Evolutionary conservation across 805 yeast species (phyloP).

Genomic region (Ogataea angusta): DNA sequence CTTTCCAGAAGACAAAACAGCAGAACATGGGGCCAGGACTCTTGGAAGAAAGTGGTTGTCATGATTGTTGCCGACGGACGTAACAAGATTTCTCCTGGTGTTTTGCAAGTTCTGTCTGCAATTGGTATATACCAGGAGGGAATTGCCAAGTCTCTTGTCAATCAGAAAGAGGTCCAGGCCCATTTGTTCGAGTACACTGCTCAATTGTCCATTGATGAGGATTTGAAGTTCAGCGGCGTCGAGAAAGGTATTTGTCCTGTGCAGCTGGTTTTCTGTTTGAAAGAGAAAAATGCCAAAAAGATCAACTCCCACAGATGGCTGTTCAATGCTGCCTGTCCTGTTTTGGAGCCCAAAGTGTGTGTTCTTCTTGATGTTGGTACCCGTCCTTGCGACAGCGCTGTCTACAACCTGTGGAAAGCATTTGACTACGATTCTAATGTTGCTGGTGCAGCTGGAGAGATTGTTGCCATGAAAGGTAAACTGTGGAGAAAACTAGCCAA

Average conservation of each 20-base stretch:
- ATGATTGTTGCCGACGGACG: slow-evolving; percentile 93
- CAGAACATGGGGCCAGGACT: slow-evolving; percentile 90
- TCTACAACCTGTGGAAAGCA: slow-evolving; percentile 95
- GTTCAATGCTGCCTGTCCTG: slow-evolving; percentile 91
- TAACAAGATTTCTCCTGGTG: slow-evolving; percentile 78
- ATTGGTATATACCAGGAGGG: slow-evolving; percentile 98
- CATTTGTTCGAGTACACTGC: slow-evolving; percentile 96
- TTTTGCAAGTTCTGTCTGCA: slow-evolving; percentile 84
- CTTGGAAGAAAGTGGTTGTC: slow-evolving; percentile 96
- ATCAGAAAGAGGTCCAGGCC: slow-evolving; percentile 86
- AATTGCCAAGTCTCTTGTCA: slow-evolving; percentile 91
- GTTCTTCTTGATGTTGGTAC: slow-evolving; percentile 96
- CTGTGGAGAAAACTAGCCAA: slow-evolving; percentile 77
- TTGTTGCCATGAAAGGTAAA: slow-evolving; percentile 91
- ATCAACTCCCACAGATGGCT: slow-evolving; percentile 98
- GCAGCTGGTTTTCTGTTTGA: slow-evolving; percentile 86
- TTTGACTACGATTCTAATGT: slow-evolving; percentile 95
- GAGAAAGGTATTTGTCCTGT: slow-evolving; percentile 92
- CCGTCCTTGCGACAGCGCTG: slow-evolving; percentile 80
- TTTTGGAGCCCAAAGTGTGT: slow-evolving; percentile 86
- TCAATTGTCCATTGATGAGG: slow-evolving; percentile 87
- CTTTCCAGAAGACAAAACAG: slow-evolving; percentile 78
- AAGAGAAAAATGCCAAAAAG: slow-evolving; percentile 88
- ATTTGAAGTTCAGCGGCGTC: slow-evolving; percentile 84
- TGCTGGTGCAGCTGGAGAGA: slow-evolving; percentile 99